Evolutionary conservation across 2,329 filamentous ascomycete genomes (phyloP), one percentile per base, ranked within the genome.

Genomic region (Sclerotinia minor): DNA sequence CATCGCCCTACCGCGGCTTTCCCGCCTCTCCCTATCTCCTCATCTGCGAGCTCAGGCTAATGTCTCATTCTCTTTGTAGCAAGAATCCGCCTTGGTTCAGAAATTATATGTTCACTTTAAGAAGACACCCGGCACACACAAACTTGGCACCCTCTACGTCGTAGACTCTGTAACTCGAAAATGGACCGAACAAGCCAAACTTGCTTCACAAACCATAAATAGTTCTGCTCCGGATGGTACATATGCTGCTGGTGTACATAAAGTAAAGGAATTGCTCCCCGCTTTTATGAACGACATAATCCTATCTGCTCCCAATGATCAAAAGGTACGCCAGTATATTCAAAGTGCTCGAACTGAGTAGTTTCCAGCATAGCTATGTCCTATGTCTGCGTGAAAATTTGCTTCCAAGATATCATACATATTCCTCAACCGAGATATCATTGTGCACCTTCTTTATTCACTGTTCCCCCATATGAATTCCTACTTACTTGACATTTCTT

Each of bases 81-180:
- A 97, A 95, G 94, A 98, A 83, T 95, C 92, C 66, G 89, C 94
- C 75, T 88, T 99, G 77, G 92, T 98, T 75, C 93, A 97, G 80
- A 97, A 96, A 80, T 90, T 99, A 77, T 97, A 92, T 82, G 96
- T 94, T 73, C 94, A 97, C 78, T 96, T 98, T 85, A 97, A 96
- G 81, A 96, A 95, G 81, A 90, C 94, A 74, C 92, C 92, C 69
- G 88, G 88, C 79, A 96, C 93, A 79, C 94, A 99, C 87, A 99
- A 99, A 83, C 87, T 99, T 80, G 95, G 95, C 82, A 94, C 97
- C 78, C 89, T 99, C 82, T 99, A 99, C 89, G 94, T 98, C 82
- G 92, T 99, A 94, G 95, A 99, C 86, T 97, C 94, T 84, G 94
- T 99, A 87, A 94, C 94, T 80, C 92, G 95, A 81, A 94, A 96